Conservation (phyloP, 352 stramenopile species). For the Phytophthora quininea region DNA sequence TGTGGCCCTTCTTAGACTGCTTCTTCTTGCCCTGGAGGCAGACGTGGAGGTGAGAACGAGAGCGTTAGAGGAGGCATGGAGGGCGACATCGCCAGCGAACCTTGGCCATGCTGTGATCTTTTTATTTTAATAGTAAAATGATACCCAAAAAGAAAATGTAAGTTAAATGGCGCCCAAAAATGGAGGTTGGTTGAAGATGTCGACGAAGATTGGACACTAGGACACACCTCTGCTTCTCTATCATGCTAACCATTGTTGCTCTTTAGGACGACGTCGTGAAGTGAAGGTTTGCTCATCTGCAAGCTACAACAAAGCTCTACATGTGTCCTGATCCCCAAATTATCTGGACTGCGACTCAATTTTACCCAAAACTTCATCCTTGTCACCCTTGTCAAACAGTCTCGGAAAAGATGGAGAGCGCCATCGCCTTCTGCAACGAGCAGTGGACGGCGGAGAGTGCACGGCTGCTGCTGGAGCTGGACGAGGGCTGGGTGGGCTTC, state of each 20-base stretch:
- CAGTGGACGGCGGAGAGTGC: constrained; percentile 26
- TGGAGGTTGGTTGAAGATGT: background rate
- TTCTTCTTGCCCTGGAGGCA: constrained; percentile 51
- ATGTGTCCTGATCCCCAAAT: too few species aligned
- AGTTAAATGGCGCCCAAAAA: background rate
- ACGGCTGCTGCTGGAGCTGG: constrained; percentile 31
- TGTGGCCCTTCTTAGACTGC: constrained; percentile 54
- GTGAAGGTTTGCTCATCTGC: too few species aligned
- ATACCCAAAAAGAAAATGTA: background rate
- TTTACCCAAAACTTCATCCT: too few species aligned
- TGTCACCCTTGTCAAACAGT: background rate
- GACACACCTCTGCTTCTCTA: background rate
- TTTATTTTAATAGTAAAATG: background rate
- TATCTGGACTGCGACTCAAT: too few species aligned
- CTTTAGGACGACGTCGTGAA: too few species aligned
- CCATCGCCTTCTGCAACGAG: background rate
- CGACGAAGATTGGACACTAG: background rate
- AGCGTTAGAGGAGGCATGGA: constrained; percentile 4
- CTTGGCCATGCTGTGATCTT: constrained; percentile 32
- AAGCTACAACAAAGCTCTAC: too few species aligned
- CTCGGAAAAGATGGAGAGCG: background rate
- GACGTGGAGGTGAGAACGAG: background rate
- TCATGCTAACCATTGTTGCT: too few species aligned
- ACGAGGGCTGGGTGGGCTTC: constrained; percentile 37
- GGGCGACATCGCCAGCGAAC: constrained; percentile 13